Conservation (phyloP, 2,329 filamentous ascomycete species). For the Penicillium paneum region DNA sequence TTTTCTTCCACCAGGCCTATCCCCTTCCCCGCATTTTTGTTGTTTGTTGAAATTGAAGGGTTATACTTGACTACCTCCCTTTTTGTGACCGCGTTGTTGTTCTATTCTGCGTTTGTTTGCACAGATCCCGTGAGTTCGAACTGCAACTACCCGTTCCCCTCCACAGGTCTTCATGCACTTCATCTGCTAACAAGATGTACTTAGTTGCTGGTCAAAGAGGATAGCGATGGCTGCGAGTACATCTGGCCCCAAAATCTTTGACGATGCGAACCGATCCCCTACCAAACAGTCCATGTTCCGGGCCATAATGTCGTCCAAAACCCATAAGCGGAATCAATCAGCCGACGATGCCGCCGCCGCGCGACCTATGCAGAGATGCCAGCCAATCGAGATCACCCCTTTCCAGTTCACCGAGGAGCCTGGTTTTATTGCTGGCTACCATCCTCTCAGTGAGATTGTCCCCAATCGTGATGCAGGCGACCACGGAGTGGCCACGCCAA, state of each 20-base stretch:
- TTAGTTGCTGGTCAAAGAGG: slow-evolving; percentile 33
- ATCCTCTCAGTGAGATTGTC: slow-evolving; percentile 39
- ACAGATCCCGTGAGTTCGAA: slow-evolving; percentile 19
- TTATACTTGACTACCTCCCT: background rate
- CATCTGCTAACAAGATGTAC: slow-evolving; percentile 16
- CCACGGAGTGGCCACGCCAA: slow-evolving; percentile 28
- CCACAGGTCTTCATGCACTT: background rate
- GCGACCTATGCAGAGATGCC: slow-evolving; percentile 38
- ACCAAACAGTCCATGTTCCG: slow-evolving; percentile 49
- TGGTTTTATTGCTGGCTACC: slow-evolving; percentile 38
- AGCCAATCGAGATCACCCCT: slow-evolving; percentile 38
- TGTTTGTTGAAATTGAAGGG: slow-evolving; percentile 4
- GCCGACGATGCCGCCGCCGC: slow-evolving; percentile 29
- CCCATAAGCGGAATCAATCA: slow-evolving; percentile 48
- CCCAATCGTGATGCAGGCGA: slow-evolving; percentile 36
- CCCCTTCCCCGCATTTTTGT: slow-evolving; percentile 4
- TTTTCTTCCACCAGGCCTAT: slow-evolving; percentile 11
- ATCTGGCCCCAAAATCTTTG: slow-evolving; percentile 36
- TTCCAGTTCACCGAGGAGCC: slow-evolving; percentile 50
- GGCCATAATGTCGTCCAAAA: slow-evolving; percentile 52
- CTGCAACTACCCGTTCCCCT: slow-evolving; percentile 17
- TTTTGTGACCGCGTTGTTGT: slow-evolving; percentile 12
- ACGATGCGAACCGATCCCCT: slow-evolving; percentile 35
- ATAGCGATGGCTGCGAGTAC: slow-evolving; percentile 35
- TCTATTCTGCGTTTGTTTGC: slow-evolving; percentile 16